Conservation (phyloP, 1,139 yeast genomes). For the Wickerhamiella infanticola region DNA sequence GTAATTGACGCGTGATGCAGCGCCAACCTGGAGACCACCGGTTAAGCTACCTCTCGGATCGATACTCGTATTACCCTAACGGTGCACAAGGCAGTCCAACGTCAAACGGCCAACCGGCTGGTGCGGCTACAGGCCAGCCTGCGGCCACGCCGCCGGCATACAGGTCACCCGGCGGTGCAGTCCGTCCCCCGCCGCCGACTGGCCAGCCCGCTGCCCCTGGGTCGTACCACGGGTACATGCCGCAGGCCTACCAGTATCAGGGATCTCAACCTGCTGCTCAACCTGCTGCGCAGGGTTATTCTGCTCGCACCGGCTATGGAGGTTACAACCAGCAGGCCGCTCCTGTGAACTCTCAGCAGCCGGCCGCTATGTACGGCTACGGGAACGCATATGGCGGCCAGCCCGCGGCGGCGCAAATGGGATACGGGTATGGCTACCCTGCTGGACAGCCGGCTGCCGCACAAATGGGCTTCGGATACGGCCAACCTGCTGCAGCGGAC, state of each 20-base stretch:
- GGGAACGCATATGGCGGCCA: slow-evolving; percentile 3
- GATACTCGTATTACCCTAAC: slow-evolving; percentile 2
- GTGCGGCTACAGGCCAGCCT: not conserved
- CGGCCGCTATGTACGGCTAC: not conserved
- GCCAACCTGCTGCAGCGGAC: slow-evolving; percentile 5
- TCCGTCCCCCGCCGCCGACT: not conserved
- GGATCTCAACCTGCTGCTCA: not conserved
- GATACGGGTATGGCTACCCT: slow-evolving; percentile 5
- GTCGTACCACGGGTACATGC: not conserved
- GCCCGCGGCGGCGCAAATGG: slow-evolving; percentile 1
- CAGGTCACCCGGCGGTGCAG: not conserved
- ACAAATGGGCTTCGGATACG: slow-evolving; percentile 1
- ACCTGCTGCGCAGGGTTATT: not conserved
- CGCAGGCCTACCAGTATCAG: not conserved
- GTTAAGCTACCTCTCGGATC: slow-evolving; percentile 2
- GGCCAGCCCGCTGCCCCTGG: not conserved
- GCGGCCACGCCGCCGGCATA: slow-evolving; percentile 1
- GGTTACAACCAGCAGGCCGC: not conserved
- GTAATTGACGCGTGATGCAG: slow-evolving; percentile 4
- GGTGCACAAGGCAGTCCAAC: not conserved
- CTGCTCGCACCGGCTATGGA: not conserved
- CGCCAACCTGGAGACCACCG: slow-evolving; percentile 4
- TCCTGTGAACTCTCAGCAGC: slow-evolving; percentile 3
- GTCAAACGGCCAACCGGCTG: not conserved
- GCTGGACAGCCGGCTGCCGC: slow-evolving; percentile 4